Conservation (phyloP, 371 early-diverging fungal species). For the Mycotypha africana region DNA sequence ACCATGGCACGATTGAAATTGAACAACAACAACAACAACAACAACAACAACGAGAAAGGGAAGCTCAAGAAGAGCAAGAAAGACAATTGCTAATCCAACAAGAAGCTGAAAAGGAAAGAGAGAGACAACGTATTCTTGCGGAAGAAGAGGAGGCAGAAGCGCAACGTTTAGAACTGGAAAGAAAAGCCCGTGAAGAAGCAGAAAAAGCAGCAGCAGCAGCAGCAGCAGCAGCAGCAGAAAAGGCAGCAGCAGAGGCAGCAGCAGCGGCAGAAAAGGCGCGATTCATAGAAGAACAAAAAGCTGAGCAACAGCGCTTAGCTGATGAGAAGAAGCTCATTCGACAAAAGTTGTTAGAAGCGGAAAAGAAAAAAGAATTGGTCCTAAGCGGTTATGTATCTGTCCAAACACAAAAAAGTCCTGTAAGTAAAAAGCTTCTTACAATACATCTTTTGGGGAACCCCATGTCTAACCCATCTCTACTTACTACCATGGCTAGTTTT, state of each 20-base stretch:
- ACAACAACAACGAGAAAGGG: constrained; percentile 3
- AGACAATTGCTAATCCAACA: neutral
- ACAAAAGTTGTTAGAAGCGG: constrained; percentile 22
- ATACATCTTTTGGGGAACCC: too few relatives aligned
- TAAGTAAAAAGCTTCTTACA: constrained; percentile 14
- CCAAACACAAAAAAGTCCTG: constrained; percentile 25
- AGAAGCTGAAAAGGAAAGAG: constrained; percentile 7
- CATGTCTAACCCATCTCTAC: neutral
- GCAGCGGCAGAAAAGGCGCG: constrained; percentile 13
- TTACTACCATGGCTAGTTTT: constrained; percentile 16
- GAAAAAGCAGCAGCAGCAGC: constrained; percentile 6
- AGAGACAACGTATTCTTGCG: neutral
- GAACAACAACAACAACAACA: constrained; percentile 8
- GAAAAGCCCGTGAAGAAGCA: constrained; percentile 9
- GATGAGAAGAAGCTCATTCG: constrained; percentile 21
- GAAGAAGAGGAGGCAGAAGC: constrained; percentile 9
- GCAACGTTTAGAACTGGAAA: neutral
- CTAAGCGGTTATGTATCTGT: constrained; percentile 25
- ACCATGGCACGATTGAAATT: too few relatives aligned
- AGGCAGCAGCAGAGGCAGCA: constrained; percentile 8
- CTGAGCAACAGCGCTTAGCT: constrained; percentile 9
- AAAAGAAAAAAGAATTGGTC: constrained; percentile 24
- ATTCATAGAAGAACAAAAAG: constrained; percentile 15
- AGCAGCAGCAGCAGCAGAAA: constrained; percentile 8
- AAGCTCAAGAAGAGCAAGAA: constrained; percentile 4